Evolutionary conservation across 2,329 filamentous ascomycete genomes (phyloP), one percentile per base, ranked within the genome.

Genomic region (Fusarium austroafricanum): DNA sequence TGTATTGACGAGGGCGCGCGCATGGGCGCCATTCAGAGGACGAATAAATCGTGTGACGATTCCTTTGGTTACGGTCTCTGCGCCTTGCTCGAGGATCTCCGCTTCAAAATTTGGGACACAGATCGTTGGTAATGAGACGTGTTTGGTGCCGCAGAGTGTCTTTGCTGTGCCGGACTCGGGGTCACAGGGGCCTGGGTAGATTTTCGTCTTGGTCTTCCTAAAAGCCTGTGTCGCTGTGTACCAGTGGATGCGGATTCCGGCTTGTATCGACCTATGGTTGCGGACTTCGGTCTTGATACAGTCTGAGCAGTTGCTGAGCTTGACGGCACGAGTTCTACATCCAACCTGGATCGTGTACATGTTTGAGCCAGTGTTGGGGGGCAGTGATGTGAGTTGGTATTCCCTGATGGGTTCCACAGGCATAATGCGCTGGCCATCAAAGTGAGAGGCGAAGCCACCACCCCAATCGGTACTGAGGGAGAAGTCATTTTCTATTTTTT

Each of bases 11-110:
- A 72, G 50, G 10, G 49, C 51, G 2, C 38, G 35, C 1, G 40
- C 29, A 4, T 72, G 60, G 1, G 46, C 18, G 4, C 15, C 17
- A 5, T 53, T 20, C 1, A 72, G 14, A 6, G 65, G 40, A 5
- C 23, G 38, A 6, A 71, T 68, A 12, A 21, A 45, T 11, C 28
- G 23, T 26, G 54, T 57, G 5, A 56, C 29, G 31, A 56, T 61
- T 10, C 70, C 67, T 7, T 47, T 21, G 1, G 29, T 21, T n/a
- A 31, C 9, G 14, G 26, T 26, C 6, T 10, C 26, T 26, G 46
- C 46, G 10, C 28, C 31, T 10, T 23, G 43, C 17, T 35, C 37
- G 15, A 58, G 20, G 21, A 70, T 54, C 14, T 33, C 31, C 7
- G 38, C 33, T 9, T 6, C 31, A 7, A 57, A 51, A 15, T 31